phyloP scores from a whole-genome alignment of 768 basidiomycete genomes.

The Suillus decipiens region DNA sequence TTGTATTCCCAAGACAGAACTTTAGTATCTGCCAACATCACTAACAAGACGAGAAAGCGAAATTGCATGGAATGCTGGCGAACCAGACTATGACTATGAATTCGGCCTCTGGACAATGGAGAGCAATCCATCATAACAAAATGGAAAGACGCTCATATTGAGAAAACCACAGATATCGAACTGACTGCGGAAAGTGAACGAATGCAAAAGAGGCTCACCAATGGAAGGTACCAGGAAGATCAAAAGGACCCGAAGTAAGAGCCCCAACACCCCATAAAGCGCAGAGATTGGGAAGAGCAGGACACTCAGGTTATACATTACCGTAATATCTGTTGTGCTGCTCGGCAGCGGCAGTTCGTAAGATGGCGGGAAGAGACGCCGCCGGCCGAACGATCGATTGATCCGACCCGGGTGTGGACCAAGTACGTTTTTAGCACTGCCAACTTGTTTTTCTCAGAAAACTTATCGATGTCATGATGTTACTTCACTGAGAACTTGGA shows the following conservation, averaged over 20 bases:
- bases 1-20: constrained; percentile 11
- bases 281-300: background rate
- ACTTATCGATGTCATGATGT: too few species aligned
- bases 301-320: background rate
- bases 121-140: background rate
- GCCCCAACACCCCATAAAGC: background rate
- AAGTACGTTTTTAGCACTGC: background rate
- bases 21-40: background rate
- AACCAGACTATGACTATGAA: background rate
- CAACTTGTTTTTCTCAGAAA: too few species aligned
- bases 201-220: background rate
- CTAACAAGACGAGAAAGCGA: background rate
- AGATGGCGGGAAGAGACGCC: background rate
- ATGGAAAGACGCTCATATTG: background rate
- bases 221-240: background rate
- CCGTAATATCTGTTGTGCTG: background rate
- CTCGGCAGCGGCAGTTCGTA: background rate
- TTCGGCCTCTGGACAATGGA: background rate
- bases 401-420: background rate
- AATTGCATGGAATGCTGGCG: background rate
- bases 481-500: too few species aligned
- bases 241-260: background rate
- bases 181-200: background rate
- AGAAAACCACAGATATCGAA: background rate
- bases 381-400: too few species aligned